Evolutionary conservation across 202 grass and related monocot genomes (phyloP).

Genomic region (Brachypodium distachyon): DNA sequence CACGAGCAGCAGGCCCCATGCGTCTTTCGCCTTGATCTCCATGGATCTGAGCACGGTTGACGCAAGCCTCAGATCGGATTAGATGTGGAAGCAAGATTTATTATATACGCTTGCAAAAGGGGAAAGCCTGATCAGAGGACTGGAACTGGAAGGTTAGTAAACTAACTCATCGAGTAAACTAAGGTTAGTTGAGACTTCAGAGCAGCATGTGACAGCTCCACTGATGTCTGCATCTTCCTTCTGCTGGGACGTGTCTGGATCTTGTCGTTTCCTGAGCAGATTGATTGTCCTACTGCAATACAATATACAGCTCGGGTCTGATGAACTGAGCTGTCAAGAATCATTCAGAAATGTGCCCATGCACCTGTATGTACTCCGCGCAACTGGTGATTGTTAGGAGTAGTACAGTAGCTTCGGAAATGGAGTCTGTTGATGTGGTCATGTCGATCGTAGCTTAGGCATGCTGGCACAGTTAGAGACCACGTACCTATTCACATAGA

Average conservation of each 20-base stretch:
- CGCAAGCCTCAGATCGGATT: background rate
- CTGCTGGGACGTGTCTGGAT: background rate
- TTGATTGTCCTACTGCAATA: background rate
- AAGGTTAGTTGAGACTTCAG: constrained; percentile 5
- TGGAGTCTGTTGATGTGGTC: background rate
- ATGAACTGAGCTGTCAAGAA: background rate
- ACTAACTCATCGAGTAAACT: constrained; percentile 17
- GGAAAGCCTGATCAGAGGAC: background rate
- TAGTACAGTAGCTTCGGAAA: background rate
- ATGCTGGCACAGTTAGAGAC: background rate
- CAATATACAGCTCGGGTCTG: background rate
- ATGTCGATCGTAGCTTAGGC: too few relatives aligned
- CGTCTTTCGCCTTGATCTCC: constrained; percentile 37
- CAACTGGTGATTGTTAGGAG: background rate
- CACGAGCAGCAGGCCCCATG: constrained; percentile 40
- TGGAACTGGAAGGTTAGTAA: constrained; percentile 15
- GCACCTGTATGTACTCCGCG: background rate
- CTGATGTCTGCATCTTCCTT: background rate
- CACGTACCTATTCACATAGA: background rate
- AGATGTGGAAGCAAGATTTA: constrained; percentile 12
- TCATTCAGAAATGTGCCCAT: background rate
- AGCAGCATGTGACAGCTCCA: background rate
- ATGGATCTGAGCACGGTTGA: background rate
- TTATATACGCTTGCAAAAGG: background rate
- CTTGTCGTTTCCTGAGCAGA: background rate